These are phyloP conservation scores for Oryza longistaminata DNA, from an alignment of 176 grass and related monocot genomes.

Conservation along the genomic window DNA sequence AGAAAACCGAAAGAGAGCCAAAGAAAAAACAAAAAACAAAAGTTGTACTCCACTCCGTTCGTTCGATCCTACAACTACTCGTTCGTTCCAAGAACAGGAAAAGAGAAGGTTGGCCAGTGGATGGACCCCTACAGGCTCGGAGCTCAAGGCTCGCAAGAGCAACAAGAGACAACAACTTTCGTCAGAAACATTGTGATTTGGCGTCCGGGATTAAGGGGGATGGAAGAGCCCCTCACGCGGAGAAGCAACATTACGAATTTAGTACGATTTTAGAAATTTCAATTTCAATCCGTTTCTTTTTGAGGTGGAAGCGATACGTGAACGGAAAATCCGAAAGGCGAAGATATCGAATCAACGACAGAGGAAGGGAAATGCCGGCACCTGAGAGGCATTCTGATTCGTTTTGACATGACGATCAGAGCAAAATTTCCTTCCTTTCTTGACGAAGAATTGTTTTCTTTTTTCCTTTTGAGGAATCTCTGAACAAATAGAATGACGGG, in stretches of 20 bases:
- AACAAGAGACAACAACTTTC: conserved; percentile 30
- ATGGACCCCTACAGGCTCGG: conserved; percentile 36
- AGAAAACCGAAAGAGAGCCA: conserved; percentile 21
- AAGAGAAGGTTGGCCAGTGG: conserved; percentile 21
- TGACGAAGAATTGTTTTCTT: not conserved
- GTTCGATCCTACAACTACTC: conserved; percentile 4
- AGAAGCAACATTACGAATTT: not conserved
- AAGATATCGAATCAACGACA: conserved; percentile 11
- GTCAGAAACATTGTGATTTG: not conserved
- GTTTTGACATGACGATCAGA: not conserved
- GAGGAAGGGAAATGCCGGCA: not conserved
- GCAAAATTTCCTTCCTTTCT: not conserved
- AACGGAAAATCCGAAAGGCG: not conserved
- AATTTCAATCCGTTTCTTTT: not conserved
- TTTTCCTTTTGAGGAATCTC: not conserved
- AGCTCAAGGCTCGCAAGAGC: conserved; percentile 21
- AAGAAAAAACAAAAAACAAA: conserved; percentile 28
- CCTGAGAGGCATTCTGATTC: not conserved
- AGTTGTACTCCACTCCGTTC: conserved; percentile 1
- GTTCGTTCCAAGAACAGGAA: conserved; percentile 29
- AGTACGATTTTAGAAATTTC: not conserved
- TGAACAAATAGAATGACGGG: not conserved
- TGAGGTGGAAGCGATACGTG: not conserved
- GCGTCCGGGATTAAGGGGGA: not conserved
- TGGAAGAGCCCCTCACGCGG: too few species aligned